phyloP scores from a whole-genome alignment of 768 basidiomycete genomes.

The Hortiboletus campestris region DNA sequence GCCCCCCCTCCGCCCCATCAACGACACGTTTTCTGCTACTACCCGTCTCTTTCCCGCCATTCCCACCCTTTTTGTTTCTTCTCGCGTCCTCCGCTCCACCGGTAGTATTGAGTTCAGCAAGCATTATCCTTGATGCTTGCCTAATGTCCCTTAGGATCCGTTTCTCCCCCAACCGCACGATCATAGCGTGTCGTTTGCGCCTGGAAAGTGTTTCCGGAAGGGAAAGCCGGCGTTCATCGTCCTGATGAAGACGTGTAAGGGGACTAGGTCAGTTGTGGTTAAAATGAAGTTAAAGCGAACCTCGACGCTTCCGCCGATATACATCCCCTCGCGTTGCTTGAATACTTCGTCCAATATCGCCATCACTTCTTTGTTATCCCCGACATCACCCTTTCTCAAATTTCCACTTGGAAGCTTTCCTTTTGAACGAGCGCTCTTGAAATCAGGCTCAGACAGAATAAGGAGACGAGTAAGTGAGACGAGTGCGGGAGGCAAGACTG shows the following conservation, averaged over 20 bases:
- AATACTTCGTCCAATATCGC: conserved; percentile 49
- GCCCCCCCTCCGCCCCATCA: conserved; percentile 1
- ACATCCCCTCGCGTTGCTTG: conserved; percentile 45
- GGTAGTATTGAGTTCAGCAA: background rate
- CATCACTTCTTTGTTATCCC: conserved; percentile 34
- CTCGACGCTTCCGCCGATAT: conserved; percentile 39
- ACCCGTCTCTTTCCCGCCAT: background rate
- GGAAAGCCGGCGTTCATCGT: conserved; percentile 46
- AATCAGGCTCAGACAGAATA: conserved; percentile 53
- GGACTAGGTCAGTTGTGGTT: background rate
- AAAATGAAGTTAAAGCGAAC: conserved; percentile 21
- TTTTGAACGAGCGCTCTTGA: conserved; percentile 57
- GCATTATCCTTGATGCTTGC: conserved; percentile 7
- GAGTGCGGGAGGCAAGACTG: conserved; percentile 55
- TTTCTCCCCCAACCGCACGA: conserved; percentile 83
- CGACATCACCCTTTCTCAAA: conserved; percentile 6
- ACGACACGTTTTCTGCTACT: conserved; percentile 18
- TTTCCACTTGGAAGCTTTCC: conserved; percentile 75
- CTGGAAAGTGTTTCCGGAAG: conserved; percentile 27
- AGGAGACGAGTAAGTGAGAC: conserved; percentile 68
- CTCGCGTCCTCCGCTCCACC: background rate
- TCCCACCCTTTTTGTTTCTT: background rate
- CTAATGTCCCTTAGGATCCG: conserved; percentile 47
- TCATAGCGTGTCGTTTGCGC: conserved; percentile 58
- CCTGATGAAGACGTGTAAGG: conserved; percentile 32